These are phyloP conservation scores for Leptographium galeiforme DNA, from an alignment of 2,329 filamentous ascomycete species.

Conservation along the genomic window DNA sequence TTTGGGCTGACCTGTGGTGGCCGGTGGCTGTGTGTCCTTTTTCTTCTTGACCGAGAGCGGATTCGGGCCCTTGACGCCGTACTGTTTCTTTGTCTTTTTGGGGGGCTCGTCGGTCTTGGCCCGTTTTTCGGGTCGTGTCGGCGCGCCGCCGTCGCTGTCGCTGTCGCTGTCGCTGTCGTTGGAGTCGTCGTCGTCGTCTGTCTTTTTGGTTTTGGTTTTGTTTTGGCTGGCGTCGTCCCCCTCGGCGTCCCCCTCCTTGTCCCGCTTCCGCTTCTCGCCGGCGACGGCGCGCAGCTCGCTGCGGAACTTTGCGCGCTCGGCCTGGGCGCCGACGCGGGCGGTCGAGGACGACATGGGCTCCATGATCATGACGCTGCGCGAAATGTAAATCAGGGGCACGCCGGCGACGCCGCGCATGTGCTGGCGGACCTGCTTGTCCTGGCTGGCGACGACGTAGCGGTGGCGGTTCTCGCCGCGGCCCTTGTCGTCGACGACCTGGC, in stretches of 20 bases:
- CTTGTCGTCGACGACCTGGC: slow-evolving; percentile 63
- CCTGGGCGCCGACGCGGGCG: slow-evolving; percentile 46
- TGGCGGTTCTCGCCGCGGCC: slow-evolving; percentile 58
- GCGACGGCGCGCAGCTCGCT: slow-evolving; percentile 46
- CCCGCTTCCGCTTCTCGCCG: slow-evolving; percentile 36
- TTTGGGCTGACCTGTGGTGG: background rate
- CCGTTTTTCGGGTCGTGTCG: slow-evolving; percentile 12
- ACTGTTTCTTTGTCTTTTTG: slow-evolving; percentile 21
- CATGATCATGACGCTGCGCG: slow-evolving; percentile 57
- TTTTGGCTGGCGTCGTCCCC: slow-evolving; percentile 9
- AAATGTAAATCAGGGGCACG: slow-evolving; percentile 64
- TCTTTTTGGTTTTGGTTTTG: slow-evolving; percentile 19
- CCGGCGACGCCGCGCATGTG: slow-evolving; percentile 54
- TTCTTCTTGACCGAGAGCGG: slow-evolving; percentile 21
- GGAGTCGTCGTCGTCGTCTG: slow-evolving; percentile 9
- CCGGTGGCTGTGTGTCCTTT: slow-evolving; percentile 16
- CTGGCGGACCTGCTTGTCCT: slow-evolving; percentile 50
- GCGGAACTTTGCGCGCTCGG: slow-evolving; percentile 64
- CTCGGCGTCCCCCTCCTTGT: slow-evolving; percentile 7
- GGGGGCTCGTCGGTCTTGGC: slow-evolving; percentile 13
- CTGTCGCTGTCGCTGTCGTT: slow-evolving; percentile 27
- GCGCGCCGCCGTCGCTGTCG: slow-evolving; percentile 24
- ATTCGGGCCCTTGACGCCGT: slow-evolving; percentile 20
- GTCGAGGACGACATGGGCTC: slow-evolving; percentile 54
- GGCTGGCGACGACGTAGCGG: slow-evolving; percentile 64